A percentile compares a stretch with the other conserved stretches of the same genome.
These are phyloP conservation scores for Mycena citricolor DNA, from an alignment of 1,284 basidiomycete species.

Conservation along the genomic window DNA sequence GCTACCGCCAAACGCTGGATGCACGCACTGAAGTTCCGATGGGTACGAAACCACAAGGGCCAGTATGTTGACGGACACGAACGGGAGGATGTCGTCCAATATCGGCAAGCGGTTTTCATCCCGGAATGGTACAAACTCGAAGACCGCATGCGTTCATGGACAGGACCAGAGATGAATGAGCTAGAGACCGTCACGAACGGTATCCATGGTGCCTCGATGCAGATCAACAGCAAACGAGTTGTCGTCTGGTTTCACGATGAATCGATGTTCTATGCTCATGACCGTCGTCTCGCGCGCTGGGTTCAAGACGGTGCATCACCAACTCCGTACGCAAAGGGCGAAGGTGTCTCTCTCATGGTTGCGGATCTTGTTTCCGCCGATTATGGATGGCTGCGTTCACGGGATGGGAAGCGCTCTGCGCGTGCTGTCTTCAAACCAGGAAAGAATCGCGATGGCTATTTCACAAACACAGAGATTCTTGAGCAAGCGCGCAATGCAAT, in stretches of 20 bases:
- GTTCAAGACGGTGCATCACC: constrained; percentile 17
- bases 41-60: constrained; percentile 5
- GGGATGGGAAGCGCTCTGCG: constrained; percentile 23
- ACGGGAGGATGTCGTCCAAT: constrained; percentile 4
- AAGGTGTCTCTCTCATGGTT: constrained; percentile 12
- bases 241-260: constrained; percentile 22
- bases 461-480: constrained; percentile 29
- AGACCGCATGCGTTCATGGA: constrained; percentile 1
- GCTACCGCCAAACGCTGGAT: constrained; percentile 30
- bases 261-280: constrained; percentile 20
- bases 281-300: constrained; percentile 8
- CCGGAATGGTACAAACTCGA: background rate
- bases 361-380: constrained; percentile 31
- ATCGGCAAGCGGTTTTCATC: constrained; percentile 5
- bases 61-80: constrained; percentile 19
- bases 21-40: constrained; percentile 26
- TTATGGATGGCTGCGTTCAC: constrained; percentile 25
- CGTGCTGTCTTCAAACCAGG: constrained; percentile 30
- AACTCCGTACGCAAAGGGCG: constrained; percentile 14
- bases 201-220: background rate
- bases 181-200: background rate
- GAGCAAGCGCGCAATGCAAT: constrained; percentile 29
- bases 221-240: background rate
- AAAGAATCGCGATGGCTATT: constrained; percentile 33
- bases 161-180: constrained; percentile 1